A percentile compares a stretch with the other conserved stretches of the same genome.
Conservation (phyloP, 2,329 filamentous ascomycete genomes). For the Endothia cerciana region DNA sequence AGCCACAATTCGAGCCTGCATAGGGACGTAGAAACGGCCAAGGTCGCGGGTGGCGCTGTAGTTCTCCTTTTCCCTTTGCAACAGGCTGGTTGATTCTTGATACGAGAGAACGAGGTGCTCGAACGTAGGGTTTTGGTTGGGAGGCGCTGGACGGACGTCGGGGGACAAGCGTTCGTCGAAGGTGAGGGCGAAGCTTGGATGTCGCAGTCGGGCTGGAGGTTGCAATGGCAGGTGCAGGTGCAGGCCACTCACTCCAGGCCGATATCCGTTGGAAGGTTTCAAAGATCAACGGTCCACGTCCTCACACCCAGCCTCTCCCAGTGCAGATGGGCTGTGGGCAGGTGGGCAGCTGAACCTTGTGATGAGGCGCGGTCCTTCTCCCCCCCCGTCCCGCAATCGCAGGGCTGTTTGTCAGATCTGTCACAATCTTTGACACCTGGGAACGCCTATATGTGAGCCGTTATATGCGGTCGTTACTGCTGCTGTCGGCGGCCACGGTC, state of each 20-base stretch:
- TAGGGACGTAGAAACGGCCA: constrained; percentile 12
- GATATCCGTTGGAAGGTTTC: neutral
- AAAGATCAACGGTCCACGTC: neutral
- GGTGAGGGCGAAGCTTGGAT: neutral
- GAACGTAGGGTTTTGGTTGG: neutral
- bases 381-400: constrained; percentile 1
- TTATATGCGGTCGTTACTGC: neutral
- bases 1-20: constrained; percentile 15
- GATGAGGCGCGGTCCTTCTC: constrained; percentile 14
- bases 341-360: neutral
- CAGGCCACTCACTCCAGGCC: neutral
- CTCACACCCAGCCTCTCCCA: constrained; percentile 1
- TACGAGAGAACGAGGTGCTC: neutral
- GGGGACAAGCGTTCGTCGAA: neutral
- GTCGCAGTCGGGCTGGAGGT: constrained; percentile 1
- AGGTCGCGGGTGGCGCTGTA: constrained; percentile 12
- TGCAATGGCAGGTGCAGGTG: constrained; percentile 1
- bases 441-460: neutral
- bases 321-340: neutral
- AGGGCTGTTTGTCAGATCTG: constrained; percentile 14
- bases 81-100: no score
- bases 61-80: neutral
- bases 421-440: constrained; percentile 5
- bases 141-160: neutral
- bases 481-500: neutral